These are phyloP conservation scores for Barbatosphaeria neglecta DNA, from an alignment of 495 filamentous ascomycete species.

Conservation along the genomic window DNA sequence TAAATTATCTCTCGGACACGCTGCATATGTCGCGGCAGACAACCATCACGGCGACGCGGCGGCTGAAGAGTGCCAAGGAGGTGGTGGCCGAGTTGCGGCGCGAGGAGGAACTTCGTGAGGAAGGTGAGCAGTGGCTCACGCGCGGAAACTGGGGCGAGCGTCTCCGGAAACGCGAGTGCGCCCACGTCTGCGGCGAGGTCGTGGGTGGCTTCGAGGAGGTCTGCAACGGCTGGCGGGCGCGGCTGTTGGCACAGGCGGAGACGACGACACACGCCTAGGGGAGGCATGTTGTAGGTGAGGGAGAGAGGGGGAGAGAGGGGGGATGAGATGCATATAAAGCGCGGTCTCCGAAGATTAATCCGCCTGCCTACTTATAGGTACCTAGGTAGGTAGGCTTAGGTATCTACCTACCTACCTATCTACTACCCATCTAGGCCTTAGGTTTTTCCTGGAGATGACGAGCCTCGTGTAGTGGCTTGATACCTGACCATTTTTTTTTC, in stretches of 20 bases:
- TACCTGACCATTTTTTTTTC: not conserved
- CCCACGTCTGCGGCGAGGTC: constrained; percentile 67
- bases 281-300: not conserved
- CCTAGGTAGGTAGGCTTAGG: too few relatives aligned
- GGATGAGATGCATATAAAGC: not conserved
- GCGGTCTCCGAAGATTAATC: not conserved
- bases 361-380: too few relatives aligned
- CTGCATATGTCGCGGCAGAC: constrained; percentile 90
- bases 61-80: constrained; percentile 64
- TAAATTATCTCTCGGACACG: constrained; percentile 80
- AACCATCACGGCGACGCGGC: constrained; percentile 62
- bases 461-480: too few relatives aligned
- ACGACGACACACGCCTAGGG: constrained; percentile 14
- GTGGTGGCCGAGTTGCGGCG: constrained; percentile 70
- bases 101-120: constrained; percentile 71
- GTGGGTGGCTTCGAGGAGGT: constrained; percentile 84
- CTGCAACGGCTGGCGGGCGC: constrained; percentile 48
- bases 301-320: not conserved
- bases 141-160: constrained; percentile 70
- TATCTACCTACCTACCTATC: too few relatives aligned
- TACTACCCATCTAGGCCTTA: not conserved
- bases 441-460: too few relatives aligned
- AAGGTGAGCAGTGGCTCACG: constrained; percentile 69
- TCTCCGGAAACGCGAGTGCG: constrained; percentile 63
- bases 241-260: constrained; percentile 36